Evolutionary conservation across 371 early-diverging fungal genomes (phyloP), one percentile per base, ranked within the genome.

Genomic region (Gilbertella persicaria): DNA sequence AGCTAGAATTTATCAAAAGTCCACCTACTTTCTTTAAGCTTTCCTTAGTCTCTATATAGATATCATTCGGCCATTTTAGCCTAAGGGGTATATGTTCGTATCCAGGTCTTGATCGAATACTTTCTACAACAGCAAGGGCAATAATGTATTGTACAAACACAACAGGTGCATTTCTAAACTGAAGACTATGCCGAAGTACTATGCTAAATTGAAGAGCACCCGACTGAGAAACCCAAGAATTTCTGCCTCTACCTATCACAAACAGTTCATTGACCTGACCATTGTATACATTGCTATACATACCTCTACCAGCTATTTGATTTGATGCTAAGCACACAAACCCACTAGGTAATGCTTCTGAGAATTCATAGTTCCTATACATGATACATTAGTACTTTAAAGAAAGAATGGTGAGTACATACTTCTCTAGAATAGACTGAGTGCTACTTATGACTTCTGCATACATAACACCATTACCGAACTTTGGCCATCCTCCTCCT

Each of bases 11-110:
- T 26, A 95, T 90, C 13, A 97, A 69, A 6, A 95, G 78, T 0
- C 97, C 97, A 23, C 97, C 96, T 25, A 97, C 71, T 51, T 77
- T 83, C 64, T 96, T 96, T 39, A 82, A 55, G 6, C 59, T 67
- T 5, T 45, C 8, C 21, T 59, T 52, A 2, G 58, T 49, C 43
- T 82, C 68, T 0, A 79, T 82, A 66, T 97, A 96, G 16, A 98
- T 79, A 62, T 98, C 98, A 57, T 97, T 98, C 13, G 98, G 98
- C 98, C 98, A 98, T 66, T 98, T 98, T 29, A 98, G 67, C 30
- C 81, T 79, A 45, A 98, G 60, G 0, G 93, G 91, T 4, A 94
- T 59, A 13, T 85, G 69, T 62, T 86, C 86, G 66, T 90, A 94
- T 5, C 92, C 93, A 2, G 83, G 77, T 47, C 76, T 72, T 3